Evolutionary conservation across 208 protist genomes (phyloP).

Genomic region (Trypanosoma cruzi): DNA sequence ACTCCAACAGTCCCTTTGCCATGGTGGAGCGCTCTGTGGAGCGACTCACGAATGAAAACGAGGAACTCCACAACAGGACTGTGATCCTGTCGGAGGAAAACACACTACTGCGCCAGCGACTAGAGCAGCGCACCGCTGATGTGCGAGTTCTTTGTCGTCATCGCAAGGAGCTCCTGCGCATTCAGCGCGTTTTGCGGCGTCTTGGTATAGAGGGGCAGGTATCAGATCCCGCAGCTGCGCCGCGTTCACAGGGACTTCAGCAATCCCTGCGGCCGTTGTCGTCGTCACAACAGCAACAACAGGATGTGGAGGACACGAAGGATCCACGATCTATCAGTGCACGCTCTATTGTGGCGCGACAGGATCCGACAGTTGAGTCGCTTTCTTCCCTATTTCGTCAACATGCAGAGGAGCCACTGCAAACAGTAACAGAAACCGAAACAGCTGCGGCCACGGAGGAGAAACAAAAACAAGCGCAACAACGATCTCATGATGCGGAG

Average conservation of each 20-base stretch:
- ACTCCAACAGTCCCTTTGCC: slow-evolving; percentile 83
- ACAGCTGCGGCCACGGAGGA: neutral
- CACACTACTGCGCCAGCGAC: slow-evolving; percentile 35
- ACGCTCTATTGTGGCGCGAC: neutral
- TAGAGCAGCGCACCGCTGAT: slow-evolving; percentile 58
- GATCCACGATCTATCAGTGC: neutral
- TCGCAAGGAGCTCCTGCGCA: slow-evolving; percentile 74
- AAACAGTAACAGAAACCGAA: neutral
- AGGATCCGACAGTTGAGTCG: neutral
- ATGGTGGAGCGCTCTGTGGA: slow-evolving; percentile 77
- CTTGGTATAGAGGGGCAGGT: slow-evolving; percentile 63
- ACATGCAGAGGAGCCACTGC: slow-evolving; percentile 3
- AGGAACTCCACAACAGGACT: slow-evolving; percentile 51
- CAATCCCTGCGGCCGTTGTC: neutral
- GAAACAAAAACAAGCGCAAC: neutral
- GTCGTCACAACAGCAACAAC: slow-evolving; percentile 6
- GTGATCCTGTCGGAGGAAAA: slow-evolving; percentile 58
- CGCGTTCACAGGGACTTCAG: neutral
- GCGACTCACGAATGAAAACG: slow-evolving; percentile 56
- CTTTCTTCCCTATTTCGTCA: neutral
- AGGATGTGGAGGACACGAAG: neutral
- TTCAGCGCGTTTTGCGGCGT: slow-evolving; percentile 64
- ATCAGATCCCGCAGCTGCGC: neutral
- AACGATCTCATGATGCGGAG: neutral
- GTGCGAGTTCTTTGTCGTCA: slow-evolving; percentile 70